Percentiles rank a stretch among this genome's conserved stretches.
These are phyloP conservation scores for Aurinia saxatilis DNA, from an alignment of 345 rosid genomes.

Conservation along the genomic window DNA sequence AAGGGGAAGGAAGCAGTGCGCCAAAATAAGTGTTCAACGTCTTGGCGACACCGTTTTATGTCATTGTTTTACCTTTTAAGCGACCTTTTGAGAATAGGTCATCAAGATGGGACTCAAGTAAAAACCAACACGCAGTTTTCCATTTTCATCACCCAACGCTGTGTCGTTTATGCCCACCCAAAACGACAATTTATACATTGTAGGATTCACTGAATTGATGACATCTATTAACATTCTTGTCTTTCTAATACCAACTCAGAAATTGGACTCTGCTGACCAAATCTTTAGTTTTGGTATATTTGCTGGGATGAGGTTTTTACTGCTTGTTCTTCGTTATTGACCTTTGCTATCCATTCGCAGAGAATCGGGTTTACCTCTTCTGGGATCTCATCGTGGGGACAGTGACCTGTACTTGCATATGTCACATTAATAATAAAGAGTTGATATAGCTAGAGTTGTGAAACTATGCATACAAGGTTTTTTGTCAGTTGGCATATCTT, in stretches of 20 bases:
- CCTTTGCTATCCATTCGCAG: slow-evolving; percentile 44
- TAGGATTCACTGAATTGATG: neutral
- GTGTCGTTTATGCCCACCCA: slow-evolving; percentile 7
- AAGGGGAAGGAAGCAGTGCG: slow-evolving; percentile 11
- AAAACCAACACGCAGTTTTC: slow-evolving; percentile 3
- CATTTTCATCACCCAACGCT: neutral
- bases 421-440: neutral
- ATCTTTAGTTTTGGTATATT: neutral
- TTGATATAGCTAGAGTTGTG: neutral
- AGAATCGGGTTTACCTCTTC: slow-evolving; percentile 50
- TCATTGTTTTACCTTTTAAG: neutral
- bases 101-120: neutral
- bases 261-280: neutral
- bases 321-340: slow-evolving; percentile 24
- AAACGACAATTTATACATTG: neutral
- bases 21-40: slow-evolving; percentile 12
- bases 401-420: slow-evolving; percentile 47
- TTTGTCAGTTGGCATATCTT: neutral
- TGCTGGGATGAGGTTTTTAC: slow-evolving; percentile 8
- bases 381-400: slow-evolving; percentile 83
- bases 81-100: slow-evolving; percentile 11
- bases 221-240: neutral
- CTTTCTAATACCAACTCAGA: neutral
- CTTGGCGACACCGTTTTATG: slow-evolving; percentile 25
- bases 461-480: neutral